Conservation (phyloP, 31 red algal genomes). For the Asparagopsis taxiformis region DNA sequence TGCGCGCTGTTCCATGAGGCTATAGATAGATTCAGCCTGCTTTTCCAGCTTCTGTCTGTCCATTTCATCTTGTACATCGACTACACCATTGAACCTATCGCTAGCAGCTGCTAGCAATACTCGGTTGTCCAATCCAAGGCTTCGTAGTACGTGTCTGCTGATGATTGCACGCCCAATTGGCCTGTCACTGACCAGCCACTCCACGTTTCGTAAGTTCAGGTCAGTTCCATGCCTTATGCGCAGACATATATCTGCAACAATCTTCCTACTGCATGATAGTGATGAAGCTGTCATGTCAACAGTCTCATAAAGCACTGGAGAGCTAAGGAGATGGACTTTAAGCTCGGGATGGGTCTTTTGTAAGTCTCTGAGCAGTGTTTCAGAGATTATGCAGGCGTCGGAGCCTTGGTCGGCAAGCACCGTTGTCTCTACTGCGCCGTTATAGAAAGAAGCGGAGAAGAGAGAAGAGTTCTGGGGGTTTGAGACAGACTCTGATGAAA, state of each 20-base stretch:
- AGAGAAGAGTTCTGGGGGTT: background rate
- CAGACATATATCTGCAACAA: background rate
- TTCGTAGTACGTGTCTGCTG: background rate
- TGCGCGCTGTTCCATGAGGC: background rate
- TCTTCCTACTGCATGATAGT: background rate
- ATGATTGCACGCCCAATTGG: background rate
- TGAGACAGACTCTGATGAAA: background rate
- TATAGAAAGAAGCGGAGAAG: background rate
- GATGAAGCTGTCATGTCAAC: background rate
- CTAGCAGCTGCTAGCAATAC: background rate
- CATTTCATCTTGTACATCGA: background rate
- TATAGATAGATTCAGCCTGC: background rate
- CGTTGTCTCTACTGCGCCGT: background rate
- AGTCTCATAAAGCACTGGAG: background rate
- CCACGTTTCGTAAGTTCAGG: background rate
- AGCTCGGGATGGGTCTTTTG: background rate
- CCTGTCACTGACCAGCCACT: background rate
- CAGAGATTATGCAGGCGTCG: background rate
- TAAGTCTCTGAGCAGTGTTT: background rate
- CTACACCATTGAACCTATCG: background rate
- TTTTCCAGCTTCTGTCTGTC: background rate
- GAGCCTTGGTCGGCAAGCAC: background rate
- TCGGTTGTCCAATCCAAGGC: background rate
- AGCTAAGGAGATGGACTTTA: background rate
- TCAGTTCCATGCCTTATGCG: background rate